Percentiles rank a stretch among this genome's conserved stretches.
These are phyloP conservation scores for Backusella westeae DNA, from an alignment of 192 early-diverging fungal species.

Conservation along the genomic window DNA sequence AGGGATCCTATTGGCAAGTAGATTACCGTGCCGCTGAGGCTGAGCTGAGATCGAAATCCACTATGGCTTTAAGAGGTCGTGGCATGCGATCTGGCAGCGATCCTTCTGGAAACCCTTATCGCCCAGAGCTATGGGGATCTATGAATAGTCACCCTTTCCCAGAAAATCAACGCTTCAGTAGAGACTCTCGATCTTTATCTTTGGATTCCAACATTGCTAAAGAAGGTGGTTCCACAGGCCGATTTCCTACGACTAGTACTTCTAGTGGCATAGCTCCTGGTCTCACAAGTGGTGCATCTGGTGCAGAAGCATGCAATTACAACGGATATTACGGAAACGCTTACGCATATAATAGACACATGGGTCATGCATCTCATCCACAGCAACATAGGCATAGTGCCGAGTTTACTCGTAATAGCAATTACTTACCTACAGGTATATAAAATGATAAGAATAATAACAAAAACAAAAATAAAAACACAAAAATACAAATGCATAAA, in stretches of 20 bases:
- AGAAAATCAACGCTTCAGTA: slow-evolving; percentile 3
- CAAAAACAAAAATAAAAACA: neutral
- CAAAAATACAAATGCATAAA: slow-evolving; percentile 4
- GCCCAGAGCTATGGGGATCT: slow-evolving; percentile 10
- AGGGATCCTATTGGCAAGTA: slow-evolving; percentile 85
- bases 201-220: slow-evolving; percentile 14
- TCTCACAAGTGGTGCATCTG: neutral
- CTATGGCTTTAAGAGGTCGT: slow-evolving; percentile 9
- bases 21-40: slow-evolving; percentile 48
- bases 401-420: slow-evolving; percentile 8
- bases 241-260: neutral
- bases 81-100: slow-evolving; percentile 7
- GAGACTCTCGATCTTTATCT: slow-evolving; percentile 7
- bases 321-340: neutral
- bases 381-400: slow-evolving; percentile 3
- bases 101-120: slow-evolving; percentile 9
- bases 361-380: neutral
- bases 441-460: neutral
- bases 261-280: neutral
- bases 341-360: neutral
- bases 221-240: neutral
- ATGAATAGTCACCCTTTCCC: neutral
- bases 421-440: neutral
- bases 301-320: neutral
- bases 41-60: slow-evolving; percentile 20